Evolutionary conservation across 148 eudicot species (phyloP).

Genomic region (Polygonum aviculare): DNA sequence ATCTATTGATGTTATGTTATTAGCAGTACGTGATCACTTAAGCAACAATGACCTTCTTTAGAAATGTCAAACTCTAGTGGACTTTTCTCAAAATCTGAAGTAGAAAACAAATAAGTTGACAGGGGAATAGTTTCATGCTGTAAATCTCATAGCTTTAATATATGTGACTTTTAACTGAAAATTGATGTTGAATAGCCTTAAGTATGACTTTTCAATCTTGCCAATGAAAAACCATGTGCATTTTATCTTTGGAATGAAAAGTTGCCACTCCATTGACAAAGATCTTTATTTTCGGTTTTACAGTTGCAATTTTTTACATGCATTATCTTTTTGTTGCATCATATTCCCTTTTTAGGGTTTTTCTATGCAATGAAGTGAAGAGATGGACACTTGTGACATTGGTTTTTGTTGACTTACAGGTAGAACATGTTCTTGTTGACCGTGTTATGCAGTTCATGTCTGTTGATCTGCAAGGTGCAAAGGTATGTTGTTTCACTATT

Average conservation of each 20-base stretch:
- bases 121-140: background rate
- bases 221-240: background rate
- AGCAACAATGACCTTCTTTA: background rate
- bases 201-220: background rate
- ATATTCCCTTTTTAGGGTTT: background rate
- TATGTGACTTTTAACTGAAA: background rate
- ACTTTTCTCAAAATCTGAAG: background rate
- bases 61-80: background rate
- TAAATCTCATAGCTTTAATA: background rate
- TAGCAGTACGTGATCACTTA: background rate
- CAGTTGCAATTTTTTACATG: background rate
- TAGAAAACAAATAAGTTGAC: background rate
- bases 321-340: background rate
- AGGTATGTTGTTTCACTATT: slow-evolving; percentile 36
- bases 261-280: background rate
- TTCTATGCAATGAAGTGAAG: background rate
- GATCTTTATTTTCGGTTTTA: background rate
- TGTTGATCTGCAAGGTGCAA: slow-evolving; percentile 80
- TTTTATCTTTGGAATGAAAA: background rate
- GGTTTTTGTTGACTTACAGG: slow-evolving; percentile 32
- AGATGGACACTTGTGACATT: slow-evolving; percentile 8
- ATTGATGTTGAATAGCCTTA: background rate
- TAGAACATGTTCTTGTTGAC: slow-evolving; percentile 90
- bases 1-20: background rate
- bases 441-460: slow-evolving; percentile 76